Evolutionary conservation across 805 yeast genomes (phyloP).

Genomic region (Cyberlindnera xishuangbannaensis): DNA sequence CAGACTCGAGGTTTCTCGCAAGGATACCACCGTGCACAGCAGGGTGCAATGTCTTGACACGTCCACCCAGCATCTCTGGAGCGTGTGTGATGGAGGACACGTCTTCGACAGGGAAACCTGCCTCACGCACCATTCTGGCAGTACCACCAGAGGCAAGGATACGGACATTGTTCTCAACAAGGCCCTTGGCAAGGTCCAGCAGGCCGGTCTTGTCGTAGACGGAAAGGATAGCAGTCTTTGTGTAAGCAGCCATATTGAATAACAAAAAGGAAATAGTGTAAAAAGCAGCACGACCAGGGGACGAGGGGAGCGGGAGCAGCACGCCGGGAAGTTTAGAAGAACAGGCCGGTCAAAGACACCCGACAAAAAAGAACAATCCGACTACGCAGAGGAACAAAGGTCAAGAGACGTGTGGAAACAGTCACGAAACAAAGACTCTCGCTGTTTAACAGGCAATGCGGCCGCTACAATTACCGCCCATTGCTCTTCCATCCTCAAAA

Average conservation of each 20-base stretch:
- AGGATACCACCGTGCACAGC: slow-evolving; percentile 98
- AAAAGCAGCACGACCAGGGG: too few relatives aligned
- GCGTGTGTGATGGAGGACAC: slow-evolving; percentile 94
- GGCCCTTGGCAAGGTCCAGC: slow-evolving; percentile 92
- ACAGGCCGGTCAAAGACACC: too few relatives aligned
- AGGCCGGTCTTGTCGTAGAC: slow-evolving; percentile 97
- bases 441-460: neutral
- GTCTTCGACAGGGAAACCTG: slow-evolving; percentile 97
- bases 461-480: slow-evolving; percentile 1
- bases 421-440: neutral
- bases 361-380: too few relatives aligned
- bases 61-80: slow-evolving; percentile 98
- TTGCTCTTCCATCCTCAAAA: slow-evolving; percentile 7
- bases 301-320: too few relatives aligned
- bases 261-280: too few relatives aligned
- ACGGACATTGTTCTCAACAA: slow-evolving; percentile 81
- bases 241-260: slow-evolving; percentile 30
- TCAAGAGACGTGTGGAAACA: too few relatives aligned
- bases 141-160: slow-evolving; percentile 98
- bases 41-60: slow-evolving; percentile 97
- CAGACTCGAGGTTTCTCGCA: slow-evolving; percentile 88
- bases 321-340: too few relatives aligned
- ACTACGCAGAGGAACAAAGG: too few relatives aligned
- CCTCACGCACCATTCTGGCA: slow-evolving; percentile 88
- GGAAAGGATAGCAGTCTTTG: slow-evolving; percentile 89